phyloP scores from a whole-genome alignment of 1,284 basidiomycete species.

The Cutaneotrichosporon sp. region DNA sequence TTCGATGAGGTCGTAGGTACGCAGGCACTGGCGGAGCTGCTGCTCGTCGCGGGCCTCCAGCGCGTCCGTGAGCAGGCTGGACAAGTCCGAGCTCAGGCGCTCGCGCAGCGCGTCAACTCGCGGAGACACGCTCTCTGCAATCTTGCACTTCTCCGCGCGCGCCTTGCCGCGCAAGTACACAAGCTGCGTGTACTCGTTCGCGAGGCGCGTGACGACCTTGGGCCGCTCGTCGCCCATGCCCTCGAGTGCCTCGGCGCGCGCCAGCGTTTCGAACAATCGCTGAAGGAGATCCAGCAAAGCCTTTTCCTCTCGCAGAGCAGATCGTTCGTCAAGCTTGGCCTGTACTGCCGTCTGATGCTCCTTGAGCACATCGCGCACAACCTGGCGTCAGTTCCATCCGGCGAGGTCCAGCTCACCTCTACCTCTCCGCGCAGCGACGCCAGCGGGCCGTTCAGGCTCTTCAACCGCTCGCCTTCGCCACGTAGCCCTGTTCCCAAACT shows the following conservation, averaged over 20 bases:
- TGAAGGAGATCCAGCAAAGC: conserved; percentile 74
- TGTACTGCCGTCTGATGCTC: conserved; percentile 64
- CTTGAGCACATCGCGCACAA: conserved; percentile 40
- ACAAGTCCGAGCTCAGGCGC: conserved; percentile 75
- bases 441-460: conserved; percentile 63
- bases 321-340: conserved; percentile 66
- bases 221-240: conserved; percentile 20
- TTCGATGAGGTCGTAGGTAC: conserved; percentile 72
- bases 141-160: conserved; percentile 63
- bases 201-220: conserved; percentile 78
- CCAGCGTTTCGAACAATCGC: conserved; percentile 80
- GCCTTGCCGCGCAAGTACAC: conserved; percentile 83
- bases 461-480: conserved; percentile 70
- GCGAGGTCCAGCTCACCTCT: conserved; percentile 54
- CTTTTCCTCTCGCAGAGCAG: conserved; percentile 76
- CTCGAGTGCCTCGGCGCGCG: conserved; percentile 70
- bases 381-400: conserved; percentile 13
- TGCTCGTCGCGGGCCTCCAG: conserved; percentile 40
- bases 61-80: conserved; percentile 64
- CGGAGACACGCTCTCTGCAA: conserved; percentile 71
- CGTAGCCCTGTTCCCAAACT: conserved; percentile 82
- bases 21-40: conserved; percentile 70
- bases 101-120: conserved; percentile 71
- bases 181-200: conserved; percentile 86
- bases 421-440: conserved; percentile 61